Conservation (phyloP, 768 basidiomycete genomes). For the Boletus rubescentipes region DNA sequence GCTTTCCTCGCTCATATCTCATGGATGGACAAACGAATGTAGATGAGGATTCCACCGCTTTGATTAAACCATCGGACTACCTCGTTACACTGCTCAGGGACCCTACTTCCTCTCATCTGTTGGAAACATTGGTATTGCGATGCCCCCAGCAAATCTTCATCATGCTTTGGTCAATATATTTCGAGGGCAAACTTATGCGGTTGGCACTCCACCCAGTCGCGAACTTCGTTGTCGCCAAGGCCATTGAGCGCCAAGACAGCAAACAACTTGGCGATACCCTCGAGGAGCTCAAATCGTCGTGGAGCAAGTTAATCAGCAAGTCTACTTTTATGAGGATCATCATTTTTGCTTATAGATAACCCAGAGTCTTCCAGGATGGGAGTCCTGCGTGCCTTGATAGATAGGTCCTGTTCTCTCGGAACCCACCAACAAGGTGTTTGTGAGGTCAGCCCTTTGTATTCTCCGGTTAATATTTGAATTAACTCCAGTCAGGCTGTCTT, state of each 20-base stretch:
- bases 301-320: slow-evolving; percentile 71
- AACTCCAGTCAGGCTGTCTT: slow-evolving; percentile 50
- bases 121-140: slow-evolving; percentile 74
- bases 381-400: slow-evolving; percentile 73
- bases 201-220: slow-evolving; percentile 87
- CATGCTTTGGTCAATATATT: slow-evolving; percentile 75
- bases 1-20: neutral
- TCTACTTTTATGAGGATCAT: slow-evolving; percentile 7
- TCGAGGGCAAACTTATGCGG: slow-evolving; percentile 67
- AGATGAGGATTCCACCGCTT: slow-evolving; percentile 40
- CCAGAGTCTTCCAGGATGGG: slow-evolving; percentile 72
- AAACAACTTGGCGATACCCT: slow-evolving; percentile 55
- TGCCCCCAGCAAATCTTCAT: slow-evolving; percentile 62
- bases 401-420: slow-evolving; percentile 55
- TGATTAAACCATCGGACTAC: slow-evolving; percentile 68
- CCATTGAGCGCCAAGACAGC: slow-evolving; percentile 59
- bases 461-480: neutral
- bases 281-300: slow-evolving; percentile 55
- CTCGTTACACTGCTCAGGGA: slow-evolving; percentile 80
- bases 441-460: slow-evolving; percentile 46
- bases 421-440: slow-evolving; percentile 48
- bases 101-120: slow-evolving; percentile 83
- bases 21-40: slow-evolving; percentile 1
- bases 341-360: slow-evolving; percentile 1
- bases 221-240: slow-evolving; percentile 90